phyloP scores from a whole-genome alignment of 2,329 filamentous ascomycete species.

The Diaporthe batatas region DNA sequence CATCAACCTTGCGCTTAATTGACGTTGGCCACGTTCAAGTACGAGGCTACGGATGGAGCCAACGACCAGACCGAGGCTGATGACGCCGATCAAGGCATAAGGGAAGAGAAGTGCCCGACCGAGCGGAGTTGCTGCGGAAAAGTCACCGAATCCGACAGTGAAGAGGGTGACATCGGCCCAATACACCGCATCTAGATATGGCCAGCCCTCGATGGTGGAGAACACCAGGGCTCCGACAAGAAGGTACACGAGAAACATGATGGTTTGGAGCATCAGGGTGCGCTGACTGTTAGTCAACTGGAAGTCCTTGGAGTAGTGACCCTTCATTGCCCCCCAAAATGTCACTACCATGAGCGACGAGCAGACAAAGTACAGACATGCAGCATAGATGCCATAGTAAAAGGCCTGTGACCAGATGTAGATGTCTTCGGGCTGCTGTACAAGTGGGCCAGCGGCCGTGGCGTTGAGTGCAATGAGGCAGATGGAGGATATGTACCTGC shows the following conservation, averaged over 20 bases:
- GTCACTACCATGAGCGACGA: conserved; percentile 83
- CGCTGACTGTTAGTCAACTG: conserved; percentile 83
- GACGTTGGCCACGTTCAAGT: conserved; percentile 68
- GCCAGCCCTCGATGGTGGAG: conserved; percentile 78
- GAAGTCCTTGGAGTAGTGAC: conserved; percentile 84
- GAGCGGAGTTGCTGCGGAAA: conserved; percentile 61
- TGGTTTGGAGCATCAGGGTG: conserved; percentile 91
- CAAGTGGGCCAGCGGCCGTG: conserved; percentile 73
- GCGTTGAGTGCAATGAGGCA: conserved; percentile 76
- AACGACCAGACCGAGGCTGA: conserved; percentile 87
- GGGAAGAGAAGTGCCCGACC: conserved; percentile 83
- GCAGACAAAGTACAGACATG: conserved; percentile 82
- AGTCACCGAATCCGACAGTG: conserved; percentile 74
- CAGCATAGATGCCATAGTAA: conserved; percentile 87
- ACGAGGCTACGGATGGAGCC: conserved; percentile 79
- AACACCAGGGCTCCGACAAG: conserved; percentile 83
- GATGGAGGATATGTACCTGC: conserved; percentile 70
- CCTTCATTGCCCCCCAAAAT: conserved; percentile 78
- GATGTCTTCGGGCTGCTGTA: conserved; percentile 56
- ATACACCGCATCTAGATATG: conserved; percentile 82
- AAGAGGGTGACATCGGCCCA: conserved; percentile 82
- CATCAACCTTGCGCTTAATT: conserved; percentile 68
- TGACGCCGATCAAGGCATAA: conserved; percentile 85
- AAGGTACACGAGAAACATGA: conserved; percentile 85
- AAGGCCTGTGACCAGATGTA: conserved; percentile 84